Evolutionary conservation across 2,329 filamentous ascomycete genomes (phyloP).

Genomic region (Epichloe bromicola): DNA sequence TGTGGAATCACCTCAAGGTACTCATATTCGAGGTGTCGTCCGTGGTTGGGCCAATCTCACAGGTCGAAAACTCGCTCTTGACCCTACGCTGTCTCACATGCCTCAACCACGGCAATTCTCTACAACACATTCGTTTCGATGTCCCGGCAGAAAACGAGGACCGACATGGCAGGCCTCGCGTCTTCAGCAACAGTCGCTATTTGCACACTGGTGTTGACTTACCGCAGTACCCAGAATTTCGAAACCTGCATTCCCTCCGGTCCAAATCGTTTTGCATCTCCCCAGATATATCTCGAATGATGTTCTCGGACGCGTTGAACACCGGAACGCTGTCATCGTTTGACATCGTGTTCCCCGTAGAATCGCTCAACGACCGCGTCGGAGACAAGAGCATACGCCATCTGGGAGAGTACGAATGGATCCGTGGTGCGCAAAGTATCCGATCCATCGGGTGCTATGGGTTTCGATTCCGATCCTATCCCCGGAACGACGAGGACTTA

Average conservation of each 20-base stretch:
- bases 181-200: background rate
- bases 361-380: constrained; percentile 10
- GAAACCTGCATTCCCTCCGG: constrained; percentile 16
- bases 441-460: constrained; percentile 21
- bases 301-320: constrained; percentile 15
- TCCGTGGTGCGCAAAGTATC: constrained; percentile 21
- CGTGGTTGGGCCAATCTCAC: constrained; percentile 11
- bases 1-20: constrained; percentile 19
- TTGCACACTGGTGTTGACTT: background rate
- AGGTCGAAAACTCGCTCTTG: constrained; percentile 11
- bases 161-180: constrained; percentile 1
- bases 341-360: constrained; percentile 23
- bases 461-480: constrained; percentile 21
- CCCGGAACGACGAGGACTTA: constrained; percentile 15
- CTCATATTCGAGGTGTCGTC: constrained; percentile 11
- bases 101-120: constrained; percentile 13
- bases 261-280: constrained; percentile 14
- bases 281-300: constrained; percentile 12
- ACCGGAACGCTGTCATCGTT: constrained; percentile 19
- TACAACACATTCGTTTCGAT: constrained; percentile 20
- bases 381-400: constrained; percentile 17
- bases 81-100: constrained; percentile 15
- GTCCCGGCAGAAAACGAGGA: constrained; percentile 15
- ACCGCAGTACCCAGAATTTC: constrained; percentile 10
- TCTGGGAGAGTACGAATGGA: constrained; percentile 21